phyloP scores from a whole-genome alignment of 176 grass and related monocot species.

The Avena eriantha region DNA sequence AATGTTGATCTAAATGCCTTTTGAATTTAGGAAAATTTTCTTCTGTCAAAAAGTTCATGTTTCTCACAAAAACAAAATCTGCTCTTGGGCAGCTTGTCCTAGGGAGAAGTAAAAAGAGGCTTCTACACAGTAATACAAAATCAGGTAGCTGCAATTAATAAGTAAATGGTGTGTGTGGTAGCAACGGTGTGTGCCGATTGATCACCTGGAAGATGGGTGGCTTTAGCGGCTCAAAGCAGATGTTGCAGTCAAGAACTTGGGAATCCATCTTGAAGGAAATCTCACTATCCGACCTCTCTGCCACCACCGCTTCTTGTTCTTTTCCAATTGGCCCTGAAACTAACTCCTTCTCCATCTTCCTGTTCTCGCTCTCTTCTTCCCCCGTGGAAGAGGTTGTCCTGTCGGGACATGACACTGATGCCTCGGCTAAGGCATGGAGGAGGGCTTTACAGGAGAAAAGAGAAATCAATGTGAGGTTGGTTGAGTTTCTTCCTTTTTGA shows the following conservation, averaged over 20 bases:
- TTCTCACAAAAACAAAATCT: not conserved
- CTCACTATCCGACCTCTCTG: not conserved
- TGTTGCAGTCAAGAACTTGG: constrained; percentile 13
- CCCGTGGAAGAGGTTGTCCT: not conserved
- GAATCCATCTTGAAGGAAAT: not conserved
- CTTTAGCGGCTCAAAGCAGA: constrained; percentile 3
- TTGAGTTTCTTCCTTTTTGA: not conserved
- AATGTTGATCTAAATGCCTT: not conserved
- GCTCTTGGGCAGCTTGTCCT: not conserved
- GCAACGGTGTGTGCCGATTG: not conserved
- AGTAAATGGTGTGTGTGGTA: constrained; percentile 6
- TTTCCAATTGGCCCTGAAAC: not conserved
- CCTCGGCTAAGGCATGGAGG: not conserved
- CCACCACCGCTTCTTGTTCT: not conserved
- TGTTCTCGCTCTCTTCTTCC: not conserved
- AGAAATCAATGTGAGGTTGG: not conserved
- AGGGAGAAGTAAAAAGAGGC: not conserved
- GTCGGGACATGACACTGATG: not conserved
- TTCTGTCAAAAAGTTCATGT: not conserved
- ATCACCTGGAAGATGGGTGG: constrained; percentile 13
- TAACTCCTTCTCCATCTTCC: constrained; percentile 2
- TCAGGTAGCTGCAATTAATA: not conserved
- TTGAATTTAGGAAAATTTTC: not conserved
- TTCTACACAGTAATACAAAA: not conserved
- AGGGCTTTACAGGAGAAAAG: not conserved